Evolutionary conservation across 2,329 filamentous ascomycete species (phyloP).

Genomic region (Ceratocystis huliohia): DNA sequence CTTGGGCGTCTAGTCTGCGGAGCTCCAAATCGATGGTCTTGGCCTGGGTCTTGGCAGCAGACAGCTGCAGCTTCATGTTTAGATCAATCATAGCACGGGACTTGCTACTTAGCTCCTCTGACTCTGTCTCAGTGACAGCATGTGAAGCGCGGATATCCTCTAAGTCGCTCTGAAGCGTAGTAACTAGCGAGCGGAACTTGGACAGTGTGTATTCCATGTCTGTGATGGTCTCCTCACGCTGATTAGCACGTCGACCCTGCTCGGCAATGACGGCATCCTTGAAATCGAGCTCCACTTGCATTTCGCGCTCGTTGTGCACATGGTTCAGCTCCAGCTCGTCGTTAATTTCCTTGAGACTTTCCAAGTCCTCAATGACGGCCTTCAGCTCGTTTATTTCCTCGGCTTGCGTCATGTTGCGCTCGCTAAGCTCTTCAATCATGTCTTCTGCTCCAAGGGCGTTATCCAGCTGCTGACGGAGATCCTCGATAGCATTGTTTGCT

Average conservation of each 20-base stretch:
- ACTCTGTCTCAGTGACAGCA: conserved; percentile 83
- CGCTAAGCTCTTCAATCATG: conserved; percentile 84
- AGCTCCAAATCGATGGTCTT: conserved; percentile 91
- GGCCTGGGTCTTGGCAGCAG: conserved; percentile 78
- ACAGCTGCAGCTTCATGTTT: conserved; percentile 84
- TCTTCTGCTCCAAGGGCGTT: conserved; percentile 78
- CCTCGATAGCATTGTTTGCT: conserved; percentile 63
- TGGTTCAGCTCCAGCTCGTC: conserved; percentile 92
- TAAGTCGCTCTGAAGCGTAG: conserved; percentile 70
- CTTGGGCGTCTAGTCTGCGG: conserved; percentile 72
- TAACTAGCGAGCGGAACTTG: conserved; percentile 79
- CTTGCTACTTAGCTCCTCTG: conserved; percentile 75
- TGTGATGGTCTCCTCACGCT: conserved; percentile 68
- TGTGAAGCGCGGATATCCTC: conserved; percentile 88
- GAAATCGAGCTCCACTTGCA: conserved; percentile 86
- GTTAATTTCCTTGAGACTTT: conserved; percentile 80
- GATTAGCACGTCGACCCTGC: conserved; percentile 55
- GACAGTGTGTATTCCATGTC: conserved; percentile 85
- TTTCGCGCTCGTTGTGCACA: conserved; percentile 81
- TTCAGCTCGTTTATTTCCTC: conserved; percentile 76
- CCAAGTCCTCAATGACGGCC: conserved; percentile 71
- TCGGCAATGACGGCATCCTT: conserved; percentile 77
- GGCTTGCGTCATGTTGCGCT: conserved; percentile 71
- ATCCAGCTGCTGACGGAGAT: conserved; percentile 83
- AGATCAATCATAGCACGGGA: conserved; percentile 94